Evolutionary conservation across 2,329 filamentous ascomycete genomes (phyloP), one percentile per base, ranked within the genome.

Genomic region (Sphaerulina musiva): DNA sequence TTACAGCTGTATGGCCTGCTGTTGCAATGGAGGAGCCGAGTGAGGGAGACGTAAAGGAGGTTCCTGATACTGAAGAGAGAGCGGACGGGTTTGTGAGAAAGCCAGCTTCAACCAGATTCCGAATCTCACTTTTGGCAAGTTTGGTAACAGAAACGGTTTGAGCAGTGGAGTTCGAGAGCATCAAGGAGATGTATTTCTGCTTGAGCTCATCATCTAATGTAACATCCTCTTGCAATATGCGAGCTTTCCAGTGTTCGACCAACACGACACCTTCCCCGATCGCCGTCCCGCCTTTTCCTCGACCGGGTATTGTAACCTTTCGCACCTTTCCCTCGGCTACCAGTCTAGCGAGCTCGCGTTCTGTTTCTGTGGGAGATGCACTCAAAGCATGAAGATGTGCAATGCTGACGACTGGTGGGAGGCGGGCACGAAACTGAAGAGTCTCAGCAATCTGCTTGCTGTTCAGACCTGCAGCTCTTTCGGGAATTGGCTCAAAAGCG

Each of bases 341-440:
- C 36, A 89, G 74, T 62, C 82, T 78, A 3, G 80, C 83, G 17
- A 86, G 76, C 66, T 87, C 85, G 44, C 86, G 75, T 69, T 89
- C 86, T 1, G 82, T 81, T 1, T 73, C 75, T 0, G 85, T 87
- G 1, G 85, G 80, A 2, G 80, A 82, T 8, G 70, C 71, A 43
- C 86, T 75, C 1, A 89, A 69, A 1, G 84, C 79, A 57, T 85
- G 80, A 6, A 90, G 68, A 66, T 90, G 86, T 1, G 82, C 79
- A 17, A 83, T 69, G 0, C 82, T 85, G 4, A 86, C 81, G 20
- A 89, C 73, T 0, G 81, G 82, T 8, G 87, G 84, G 39, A 87
- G 68, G 11, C 70, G 70, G 32, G 69, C 71, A 14, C 85, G 76
- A 65, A 80, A 83, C 57, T 83, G 81, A 49, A 89, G 74, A 12